A percentile compares a stretch with the other conserved stretches of the same genome.
phyloP scores from a whole-genome alignment of 75 land plant genomes.

The Cupressus sempervirens region DNA sequence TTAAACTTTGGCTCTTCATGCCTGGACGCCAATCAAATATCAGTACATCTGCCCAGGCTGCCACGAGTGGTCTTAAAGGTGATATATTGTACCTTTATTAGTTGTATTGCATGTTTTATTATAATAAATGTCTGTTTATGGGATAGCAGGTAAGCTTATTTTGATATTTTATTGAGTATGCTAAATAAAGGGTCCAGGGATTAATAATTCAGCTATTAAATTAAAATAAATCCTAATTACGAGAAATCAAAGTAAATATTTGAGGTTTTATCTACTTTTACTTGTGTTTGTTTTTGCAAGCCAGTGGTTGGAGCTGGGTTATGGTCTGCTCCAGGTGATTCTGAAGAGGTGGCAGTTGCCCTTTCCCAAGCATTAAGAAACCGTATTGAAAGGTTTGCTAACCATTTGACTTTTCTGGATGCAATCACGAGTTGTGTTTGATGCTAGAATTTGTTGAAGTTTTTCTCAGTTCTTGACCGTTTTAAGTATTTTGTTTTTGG shows the following conservation, averaged over 20 bases:
- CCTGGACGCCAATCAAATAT: constrained; percentile 76
- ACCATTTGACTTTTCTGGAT: background rate
- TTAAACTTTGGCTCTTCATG: constrained; percentile 94
- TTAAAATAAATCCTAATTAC: background rate
- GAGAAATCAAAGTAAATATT: background rate
- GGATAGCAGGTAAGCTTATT: background rate
- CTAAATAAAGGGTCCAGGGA: background rate
- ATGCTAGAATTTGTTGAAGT: background rate
- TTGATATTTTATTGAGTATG: constrained; percentile 1
- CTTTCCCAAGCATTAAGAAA: constrained; percentile 86
- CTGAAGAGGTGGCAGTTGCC: constrained; percentile 78
- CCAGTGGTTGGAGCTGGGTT: constrained; percentile 63
- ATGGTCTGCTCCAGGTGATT: constrained; percentile 86
- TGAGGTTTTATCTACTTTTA: constrained; percentile 1
- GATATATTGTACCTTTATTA: background rate
- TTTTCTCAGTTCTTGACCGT: background rate
- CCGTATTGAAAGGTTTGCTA: constrained; percentile 72
- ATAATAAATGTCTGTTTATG: background rate
- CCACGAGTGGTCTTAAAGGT: constrained; percentile 75
- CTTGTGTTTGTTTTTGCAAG: constrained; percentile 22
- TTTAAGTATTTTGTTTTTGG: background rate
- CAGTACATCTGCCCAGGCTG: constrained; percentile 47
- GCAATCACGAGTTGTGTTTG: background rate
- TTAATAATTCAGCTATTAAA: background rate
- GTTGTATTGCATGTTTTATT: background rate